Conservation (phyloP, 179 eudicot species). For the Spinacia oleracea region DNA sequence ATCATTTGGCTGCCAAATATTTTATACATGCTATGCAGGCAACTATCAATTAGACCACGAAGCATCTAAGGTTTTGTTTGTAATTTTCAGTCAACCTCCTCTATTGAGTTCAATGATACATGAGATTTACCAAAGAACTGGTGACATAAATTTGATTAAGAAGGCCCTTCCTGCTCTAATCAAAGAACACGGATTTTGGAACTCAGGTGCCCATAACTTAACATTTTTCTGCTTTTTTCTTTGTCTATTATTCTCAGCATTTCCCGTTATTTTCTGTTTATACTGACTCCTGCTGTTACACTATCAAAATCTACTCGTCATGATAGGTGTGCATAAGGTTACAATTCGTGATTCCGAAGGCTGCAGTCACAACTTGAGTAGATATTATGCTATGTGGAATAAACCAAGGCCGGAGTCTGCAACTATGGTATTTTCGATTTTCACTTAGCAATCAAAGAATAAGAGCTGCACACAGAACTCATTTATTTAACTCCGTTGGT, state of each 20-base stretch:
- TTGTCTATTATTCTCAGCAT: not conserved
- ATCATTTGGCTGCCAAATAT: not conserved
- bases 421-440: constrained; percentile 54
- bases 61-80: constrained; percentile 18
- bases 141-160: constrained; percentile 51
- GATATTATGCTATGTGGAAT: constrained; percentile 94
- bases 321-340: constrained; percentile 77
- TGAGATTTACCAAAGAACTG: constrained; percentile 59
- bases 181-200: constrained; percentile 82
- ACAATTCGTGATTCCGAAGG: constrained; percentile 60
- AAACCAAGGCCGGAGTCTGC: constrained; percentile 91
- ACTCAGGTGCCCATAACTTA: constrained; percentile 51
- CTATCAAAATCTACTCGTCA: not conserved
- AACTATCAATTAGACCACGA: not conserved
- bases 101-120: constrained; percentile 79
- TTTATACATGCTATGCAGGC: not conserved
- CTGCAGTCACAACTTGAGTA: constrained; percentile 50
- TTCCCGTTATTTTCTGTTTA: not conserved
- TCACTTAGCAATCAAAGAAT: not conserved
- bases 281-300: not conserved
- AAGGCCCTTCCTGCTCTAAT: constrained; percentile 67
- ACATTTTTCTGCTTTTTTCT: constrained; percentile 4
- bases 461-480: constrained; percentile 6
- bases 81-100: constrained; percentile 80
- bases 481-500: not conserved